Base-by-base conservation (phyloP, 106 monocot genomes). In the Apostasia ramifera region DNA sequence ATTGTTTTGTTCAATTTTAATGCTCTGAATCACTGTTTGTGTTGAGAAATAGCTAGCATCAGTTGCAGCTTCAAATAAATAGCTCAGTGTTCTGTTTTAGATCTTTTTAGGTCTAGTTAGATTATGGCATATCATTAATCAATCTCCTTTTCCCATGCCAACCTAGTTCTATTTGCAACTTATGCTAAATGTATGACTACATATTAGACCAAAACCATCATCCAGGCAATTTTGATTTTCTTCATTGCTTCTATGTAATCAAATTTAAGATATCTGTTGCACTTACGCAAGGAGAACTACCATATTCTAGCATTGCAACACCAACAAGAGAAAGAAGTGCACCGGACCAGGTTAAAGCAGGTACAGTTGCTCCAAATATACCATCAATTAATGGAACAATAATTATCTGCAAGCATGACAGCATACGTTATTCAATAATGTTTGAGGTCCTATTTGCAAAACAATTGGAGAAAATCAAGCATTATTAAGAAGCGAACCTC, bases 321-420 rank as follows among this genome's bases (percentile, higher is more conserved):
- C 91, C 94, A 12, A 85, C 3, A n/a, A 94, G 77, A 70, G 91
- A 88, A 38, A 77, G 12, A 69, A 85, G 13, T 62, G 85, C 87
- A 40, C 91, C 91, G 60, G 44, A 76, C 94, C 94, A 94, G 12
- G 81, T 94, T 8, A 91, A 55, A 47, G 71, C 72, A 71, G 91
- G 91, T 45, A 91, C 73, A 10, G 79, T 75, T 53, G 85, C 88
- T 68, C 94, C 94, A 69, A 78, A 63, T 14, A 91, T 70, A 47
- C 87, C 88, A 71, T 91, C 85, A 52, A 91, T 85, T 50, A 94
- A 71, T 3, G 91, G 94, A 61, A 94, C 94, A 62, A 85, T 68
- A 53, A 94, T 78, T 43, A 88, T 83, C 94, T 92, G 80, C 49
- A 71, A 67, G 13, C 57, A 42, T 61, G 61, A 56, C 3, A 78